A percentile compares a stretch with the other conserved stretches of the same genome.
These are phyloP conservation scores for Hygrocybe punicea DNA, from an alignment of 768 basidiomycete species.

Conservation along the genomic window DNA sequence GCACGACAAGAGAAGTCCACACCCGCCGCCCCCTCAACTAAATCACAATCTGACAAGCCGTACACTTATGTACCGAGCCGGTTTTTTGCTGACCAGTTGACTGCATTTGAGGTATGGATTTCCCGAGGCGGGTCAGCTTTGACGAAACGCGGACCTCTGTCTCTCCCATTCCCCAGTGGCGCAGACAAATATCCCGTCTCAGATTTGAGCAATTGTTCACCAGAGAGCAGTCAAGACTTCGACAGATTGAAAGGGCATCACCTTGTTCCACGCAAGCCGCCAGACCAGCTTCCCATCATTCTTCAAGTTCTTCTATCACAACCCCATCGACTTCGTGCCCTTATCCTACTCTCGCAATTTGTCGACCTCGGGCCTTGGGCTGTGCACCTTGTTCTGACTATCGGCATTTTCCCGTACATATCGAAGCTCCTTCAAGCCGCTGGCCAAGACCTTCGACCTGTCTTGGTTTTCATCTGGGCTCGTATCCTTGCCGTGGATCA, in stretches of 20 bases:
- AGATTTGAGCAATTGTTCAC: neutral
- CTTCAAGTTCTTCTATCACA: conserved; percentile 96
- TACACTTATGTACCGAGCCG: conserved; percentile 80
- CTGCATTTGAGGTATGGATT: conserved; percentile 98
- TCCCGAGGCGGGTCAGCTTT: conserved; percentile 86
- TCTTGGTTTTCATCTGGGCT: conserved; percentile 98
- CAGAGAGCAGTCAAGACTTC: neutral
- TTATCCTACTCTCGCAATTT: conserved; percentile 94
- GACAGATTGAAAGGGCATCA: conserved; percentile 27
- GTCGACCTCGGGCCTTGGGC: conserved; percentile 99
- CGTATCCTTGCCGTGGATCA: conserved; percentile 96
- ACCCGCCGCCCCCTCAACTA: conserved; percentile 22
- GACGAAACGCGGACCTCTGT: conserved; percentile 71
- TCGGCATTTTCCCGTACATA: conserved; percentile 98
- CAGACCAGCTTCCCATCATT: conserved; percentile 96
- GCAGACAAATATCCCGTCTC: conserved; percentile 30
- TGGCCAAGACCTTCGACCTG: conserved; percentile 91
- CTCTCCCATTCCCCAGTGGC: conserved; percentile 49
- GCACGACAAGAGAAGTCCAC: neutral
- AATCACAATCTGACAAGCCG: conserved; percentile 40
- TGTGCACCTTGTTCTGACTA: conserved; percentile 89
- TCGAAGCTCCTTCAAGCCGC: conserved; percentile 94
- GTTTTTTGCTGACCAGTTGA: conserved; percentile 95
- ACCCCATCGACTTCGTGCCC: conserved; percentile 89
- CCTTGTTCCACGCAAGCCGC: conserved; percentile 84